Conservation (phyloP, 345 rosid species). For the Raphanus sativus region DNA sequence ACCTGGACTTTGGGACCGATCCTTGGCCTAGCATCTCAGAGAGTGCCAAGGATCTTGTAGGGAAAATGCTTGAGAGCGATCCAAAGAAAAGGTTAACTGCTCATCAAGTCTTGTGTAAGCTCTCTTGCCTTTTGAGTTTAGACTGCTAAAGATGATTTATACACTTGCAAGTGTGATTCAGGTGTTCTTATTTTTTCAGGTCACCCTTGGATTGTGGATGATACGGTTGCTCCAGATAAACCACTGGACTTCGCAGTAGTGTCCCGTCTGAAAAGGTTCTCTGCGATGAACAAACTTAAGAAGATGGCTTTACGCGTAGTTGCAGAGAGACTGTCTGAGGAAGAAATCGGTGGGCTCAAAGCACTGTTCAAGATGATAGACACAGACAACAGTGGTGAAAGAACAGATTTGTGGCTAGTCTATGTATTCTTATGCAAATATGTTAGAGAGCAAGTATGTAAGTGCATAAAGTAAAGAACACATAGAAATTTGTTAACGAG, state of each 20-base stretch:
- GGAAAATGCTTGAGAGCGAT: constrained; percentile 65
- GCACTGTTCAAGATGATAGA: constrained; percentile 85
- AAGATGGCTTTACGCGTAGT: constrained; percentile 83
- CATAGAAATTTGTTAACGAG: too few species aligned
- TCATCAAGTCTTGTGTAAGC: constrained; percentile 74
- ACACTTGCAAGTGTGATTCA: not conserved
- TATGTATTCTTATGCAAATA: too few species aligned
- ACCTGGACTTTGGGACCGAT: constrained; percentile 55
- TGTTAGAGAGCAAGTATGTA: too few species aligned
- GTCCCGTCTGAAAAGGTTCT: constrained; percentile 68
- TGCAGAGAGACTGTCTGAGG: constrained; percentile 75
- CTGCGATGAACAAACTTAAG: constrained; percentile 84
- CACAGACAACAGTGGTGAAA: constrained; percentile 74
- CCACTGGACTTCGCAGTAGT: constrained; percentile 80
- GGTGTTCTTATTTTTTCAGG: constrained; percentile 41
- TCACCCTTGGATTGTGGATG: constrained; percentile 82
- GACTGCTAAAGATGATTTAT: not conserved
- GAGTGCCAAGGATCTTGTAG: constrained; percentile 70
- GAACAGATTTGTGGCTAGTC: too few species aligned
- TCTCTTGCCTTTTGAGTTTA: not conserved
- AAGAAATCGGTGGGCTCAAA: constrained; percentile 76
- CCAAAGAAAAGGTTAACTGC: constrained; percentile 67
- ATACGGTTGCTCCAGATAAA: constrained; percentile 63
- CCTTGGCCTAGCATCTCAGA: constrained; percentile 83
- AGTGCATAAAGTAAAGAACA: too few species aligned